These are phyloP conservation scores for Scolecobasidium constrictum DNA, from an alignment of 2,329 filamentous ascomycete species.

Conservation along the genomic window DNA sequence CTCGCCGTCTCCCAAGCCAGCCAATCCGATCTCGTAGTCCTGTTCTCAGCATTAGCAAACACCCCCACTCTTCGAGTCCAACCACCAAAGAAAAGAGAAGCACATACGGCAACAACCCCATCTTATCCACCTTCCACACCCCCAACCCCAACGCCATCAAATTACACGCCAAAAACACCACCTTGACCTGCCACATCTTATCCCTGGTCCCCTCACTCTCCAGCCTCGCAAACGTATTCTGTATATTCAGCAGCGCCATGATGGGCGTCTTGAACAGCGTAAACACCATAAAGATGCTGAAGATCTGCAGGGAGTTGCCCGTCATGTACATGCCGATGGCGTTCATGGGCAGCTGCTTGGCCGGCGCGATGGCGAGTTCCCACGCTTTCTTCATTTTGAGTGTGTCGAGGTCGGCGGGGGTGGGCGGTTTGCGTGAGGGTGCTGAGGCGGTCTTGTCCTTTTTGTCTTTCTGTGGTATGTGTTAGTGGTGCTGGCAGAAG, in stretches of 20 bases:
- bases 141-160: constrained; percentile 72
- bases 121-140: constrained; percentile 92
- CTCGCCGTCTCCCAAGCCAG: constrained; percentile 83
- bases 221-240: constrained; percentile 82
- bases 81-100: not conserved
- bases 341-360: constrained; percentile 95
- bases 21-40: constrained; percentile 94
- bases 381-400: constrained; percentile 98
- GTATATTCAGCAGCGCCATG: constrained; percentile 70
- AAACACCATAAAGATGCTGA: constrained; percentile 99
- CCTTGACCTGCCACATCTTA: constrained; percentile 72
- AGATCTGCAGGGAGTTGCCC: constrained; percentile 94
- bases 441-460: constrained; percentile 20
- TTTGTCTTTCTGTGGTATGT: constrained; percentile 21
- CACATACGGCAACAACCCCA: constrained; percentile 85
- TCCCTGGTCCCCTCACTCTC: constrained; percentile 68
- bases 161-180: constrained; percentile 81
- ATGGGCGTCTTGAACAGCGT: constrained; percentile 98
- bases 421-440: constrained; percentile 53
- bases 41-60: constrained; percentile 23
- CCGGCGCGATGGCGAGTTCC: constrained; percentile 88
- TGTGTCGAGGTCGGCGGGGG: constrained; percentile 79
- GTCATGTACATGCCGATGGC: constrained; percentile 99
- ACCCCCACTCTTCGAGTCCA: not conserved
- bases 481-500: not conserved